These are phyloP conservation scores for Aspergillus campestris DNA, from an alignment of 495 filamentous ascomycete species.

Conservation along the genomic window DNA sequence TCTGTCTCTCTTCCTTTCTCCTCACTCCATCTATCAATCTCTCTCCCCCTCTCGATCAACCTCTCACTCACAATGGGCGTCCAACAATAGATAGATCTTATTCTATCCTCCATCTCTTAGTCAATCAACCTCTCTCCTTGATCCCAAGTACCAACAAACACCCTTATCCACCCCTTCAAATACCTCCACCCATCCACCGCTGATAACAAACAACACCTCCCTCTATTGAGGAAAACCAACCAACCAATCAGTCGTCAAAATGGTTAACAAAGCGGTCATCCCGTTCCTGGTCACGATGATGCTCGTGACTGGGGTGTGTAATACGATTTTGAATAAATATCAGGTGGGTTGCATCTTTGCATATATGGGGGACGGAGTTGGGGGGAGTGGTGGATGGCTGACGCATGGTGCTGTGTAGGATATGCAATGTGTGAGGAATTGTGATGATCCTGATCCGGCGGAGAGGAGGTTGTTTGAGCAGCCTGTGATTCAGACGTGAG, in stretches of 20 bases:
- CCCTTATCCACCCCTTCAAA: not conserved
- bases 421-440: slow-evolving; percentile 91
- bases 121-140: not conserved
- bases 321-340: slow-evolving; percentile 93
- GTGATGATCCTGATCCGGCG: slow-evolving; percentile 63
- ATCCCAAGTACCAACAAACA: not conserved
- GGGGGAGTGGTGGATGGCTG: not conserved
- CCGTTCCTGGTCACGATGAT: slow-evolving; percentile 88
- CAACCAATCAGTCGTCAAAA: slow-evolving; percentile 16
- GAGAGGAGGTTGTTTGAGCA: slow-evolving; percentile 71
- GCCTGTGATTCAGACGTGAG: slow-evolving; percentile 86
- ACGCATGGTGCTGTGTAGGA: slow-evolving; percentile 46
- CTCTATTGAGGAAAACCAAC: not conserved
- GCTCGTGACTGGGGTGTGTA: slow-evolving; percentile 86
- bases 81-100: no score
- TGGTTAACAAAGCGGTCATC: slow-evolving; percentile 55
- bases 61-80: not conserved
- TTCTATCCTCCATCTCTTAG: not conserved
- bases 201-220: not conserved
- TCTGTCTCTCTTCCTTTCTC: not conserved
- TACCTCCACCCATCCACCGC: not conserved
- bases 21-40: slow-evolving; percentile 1
- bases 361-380: no score
- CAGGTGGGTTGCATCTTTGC: slow-evolving; percentile 47
- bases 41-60: slow-evolving; percentile 2